Evolutionary conservation across 192 early-diverging fungal genomes (phyloP).

Genomic region (Coemansia aciculifera): DNA sequence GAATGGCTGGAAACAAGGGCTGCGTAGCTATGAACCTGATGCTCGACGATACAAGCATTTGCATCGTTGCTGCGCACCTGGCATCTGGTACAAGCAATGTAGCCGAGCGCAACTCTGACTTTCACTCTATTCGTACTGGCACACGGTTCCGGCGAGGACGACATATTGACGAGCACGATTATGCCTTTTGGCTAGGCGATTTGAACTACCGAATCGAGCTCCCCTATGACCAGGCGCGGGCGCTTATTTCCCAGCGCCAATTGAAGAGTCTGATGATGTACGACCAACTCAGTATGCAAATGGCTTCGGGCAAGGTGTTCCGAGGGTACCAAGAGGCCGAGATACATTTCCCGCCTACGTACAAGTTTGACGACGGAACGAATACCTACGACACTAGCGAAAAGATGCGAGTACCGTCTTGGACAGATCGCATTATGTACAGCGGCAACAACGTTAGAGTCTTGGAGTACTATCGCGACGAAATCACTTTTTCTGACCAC

Average conservation of each 20-base stretch:
- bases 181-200: conserved; percentile 85
- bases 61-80: conserved; percentile 92
- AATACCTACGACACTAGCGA: conserved; percentile 89
- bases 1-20: conserved; percentile 98
- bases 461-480: conserved; percentile 49
- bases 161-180: conserved; percentile 77
- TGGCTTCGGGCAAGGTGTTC: conserved; percentile 66
- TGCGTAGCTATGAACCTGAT: conserved; percentile 88
- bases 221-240: conserved; percentile 66
- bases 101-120: conserved; percentile 84
- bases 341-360: conserved; percentile 90
- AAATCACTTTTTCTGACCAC: conserved; percentile 50
- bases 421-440: conserved; percentile 90
- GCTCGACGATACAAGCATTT: conserved; percentile 83
- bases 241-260: conserved; percentile 43
- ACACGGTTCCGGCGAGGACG: conserved; percentile 71
- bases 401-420: conserved; percentile 91
- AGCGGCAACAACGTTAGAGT: conserved; percentile 25
- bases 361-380: conserved; percentile 89
- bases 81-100: conserved; percentile 78
- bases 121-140: conserved; percentile 73
- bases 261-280: conserved; percentile 56
- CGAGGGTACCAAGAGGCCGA: conserved; percentile 76
- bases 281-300: conserved; percentile 66
- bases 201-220: conserved; percentile 89